These are phyloP conservation scores for Bretziella fagacearum DNA, from an alignment of 2,329 filamentous ascomycete genomes.

Conservation along the genomic window DNA sequence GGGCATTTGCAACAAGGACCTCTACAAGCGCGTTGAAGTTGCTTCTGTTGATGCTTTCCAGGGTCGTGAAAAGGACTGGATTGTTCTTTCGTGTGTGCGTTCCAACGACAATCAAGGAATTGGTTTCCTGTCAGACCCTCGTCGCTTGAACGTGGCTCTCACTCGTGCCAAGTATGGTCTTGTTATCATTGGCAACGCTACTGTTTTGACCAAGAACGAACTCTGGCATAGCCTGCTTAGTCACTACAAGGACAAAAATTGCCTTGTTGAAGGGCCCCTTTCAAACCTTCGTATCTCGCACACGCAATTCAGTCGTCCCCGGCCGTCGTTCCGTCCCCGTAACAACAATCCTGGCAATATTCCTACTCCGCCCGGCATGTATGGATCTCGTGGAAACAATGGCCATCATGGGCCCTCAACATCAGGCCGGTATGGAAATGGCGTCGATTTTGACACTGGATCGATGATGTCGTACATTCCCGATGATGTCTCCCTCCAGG, in stretches of 20 bases:
- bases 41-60: constrained; percentile 98
- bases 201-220: constrained; percentile 93
- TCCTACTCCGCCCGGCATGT: constrained; percentile 15
- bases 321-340: constrained; percentile 67
- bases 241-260: constrained; percentile 95
- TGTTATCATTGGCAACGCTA: constrained; percentile 93
- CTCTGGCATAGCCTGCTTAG: constrained; percentile 90
- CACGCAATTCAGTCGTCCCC: constrained; percentile 85
- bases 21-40: constrained; percentile 97
- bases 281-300: constrained; percentile 92
- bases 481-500: constrained; percentile 91
- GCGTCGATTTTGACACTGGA: constrained; percentile 53
- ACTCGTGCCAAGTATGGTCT: constrained; percentile 94
- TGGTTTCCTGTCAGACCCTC: constrained; percentile 93
- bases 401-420: constrained; percentile 5
- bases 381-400: constrained; percentile 13
- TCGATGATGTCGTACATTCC: constrained; percentile 92
- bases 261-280: constrained; percentile 84
- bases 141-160: constrained; percentile 89
- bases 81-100: constrained; percentile 90
- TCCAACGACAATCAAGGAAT: constrained; percentile 99
- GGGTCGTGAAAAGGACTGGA: constrained; percentile 97
- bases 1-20: constrained; percentile 93
- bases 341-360: constrained; percentile 13
- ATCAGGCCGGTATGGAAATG: constrained; percentile 25